A percentile compares a stretch with the other conserved stretches of the same genome.
Conservation (phyloP, 768 basidiomycete species). For the Termitomyces sp. region DNA sequence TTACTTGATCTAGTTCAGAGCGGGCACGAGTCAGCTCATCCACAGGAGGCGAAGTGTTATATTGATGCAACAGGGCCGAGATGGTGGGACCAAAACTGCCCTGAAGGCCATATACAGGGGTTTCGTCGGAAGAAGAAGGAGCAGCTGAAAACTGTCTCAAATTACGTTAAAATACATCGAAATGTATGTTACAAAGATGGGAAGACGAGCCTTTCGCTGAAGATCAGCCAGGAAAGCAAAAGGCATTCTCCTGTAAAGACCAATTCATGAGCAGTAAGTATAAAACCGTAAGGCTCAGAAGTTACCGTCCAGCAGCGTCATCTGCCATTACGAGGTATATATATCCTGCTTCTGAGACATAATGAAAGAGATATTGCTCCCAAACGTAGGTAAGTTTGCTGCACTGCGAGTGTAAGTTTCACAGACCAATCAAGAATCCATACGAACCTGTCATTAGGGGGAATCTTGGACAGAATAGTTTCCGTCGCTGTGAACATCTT, state of each 20-base stretch:
- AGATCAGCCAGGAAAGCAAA: constrained; percentile 90
- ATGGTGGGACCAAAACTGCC: constrained; percentile 66
- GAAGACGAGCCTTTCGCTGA: constrained; percentile 58
- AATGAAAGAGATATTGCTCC: constrained; percentile 94
- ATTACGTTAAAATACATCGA: background rate
- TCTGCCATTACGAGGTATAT: constrained; percentile 94
- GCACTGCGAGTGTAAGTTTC: constrained; percentile 14
- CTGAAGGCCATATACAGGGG: constrained; percentile 63
- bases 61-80: constrained; percentile 75
- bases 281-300: constrained; percentile 4
- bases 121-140: constrained; percentile 49
- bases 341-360: constrained; percentile 83
- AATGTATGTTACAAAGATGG: background rate
- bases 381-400: constrained; percentile 84
- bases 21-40: constrained; percentile 92
- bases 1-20: constrained; percentile 82
- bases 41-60: constrained; percentile 80
- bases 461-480: constrained; percentile 92
- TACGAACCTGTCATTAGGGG: constrained; percentile 66
- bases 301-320: constrained; percentile 83
- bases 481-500: constrained; percentile 52
- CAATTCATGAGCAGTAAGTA: background rate
- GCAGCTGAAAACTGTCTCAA: constrained; percentile 48
- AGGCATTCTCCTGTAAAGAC: constrained; percentile 66
- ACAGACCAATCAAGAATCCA: background rate